Base-by-base conservation (phyloP, 2,329 filamentous ascomycete species). In the Neocucurbitaria cava region DNA sequence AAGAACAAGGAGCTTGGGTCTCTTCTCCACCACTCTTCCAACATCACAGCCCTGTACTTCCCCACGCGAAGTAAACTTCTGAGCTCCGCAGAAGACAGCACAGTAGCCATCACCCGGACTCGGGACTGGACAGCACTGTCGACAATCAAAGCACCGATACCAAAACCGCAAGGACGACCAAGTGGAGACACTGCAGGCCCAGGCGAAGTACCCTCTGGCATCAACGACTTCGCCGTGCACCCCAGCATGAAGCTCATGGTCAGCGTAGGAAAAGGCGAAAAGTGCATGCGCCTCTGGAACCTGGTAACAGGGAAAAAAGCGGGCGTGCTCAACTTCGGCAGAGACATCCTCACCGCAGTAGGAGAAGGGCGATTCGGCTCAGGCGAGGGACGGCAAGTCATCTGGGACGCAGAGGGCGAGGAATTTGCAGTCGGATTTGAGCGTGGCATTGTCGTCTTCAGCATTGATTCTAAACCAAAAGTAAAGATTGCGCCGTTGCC, bases 181-280 rank as follows among this genome's bases (percentile, higher is more conserved):
- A 94, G 88, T 64, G 94, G 94, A 54, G 94, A 97, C 75, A 98
- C 94, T 17, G 92, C 92, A 7, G 88, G 89, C 2, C 85, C 89
- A 10, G 92, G 92, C 17, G 90, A 87, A 43, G 86, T 89, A 23
- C 93, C 93, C 0, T 86, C 88, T n/a, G 95, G 95, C 17, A 87
- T 98, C 64, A 98, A 96, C 74, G 91, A 93, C 74, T 96, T 99
- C 74, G 92, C 94, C 2, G 89, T 99, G 23, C 95, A 99, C 74
- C 94, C 95, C 0, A 96, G 91, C 74, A 91, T 96, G 85, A 98
- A 97, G 79, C 81, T 99, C 46, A 96, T 98, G 91, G 87, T 99
- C 56, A 96, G 87, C 65, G 92, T 98, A 8, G 89, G 91, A 64
- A 91, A 89, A 68, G 92, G 92, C 61, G 95, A 99, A 79, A 88